Conservation (phyloP, 1,139 yeast genomes). For the Blastobotrys persicus region DNA sequence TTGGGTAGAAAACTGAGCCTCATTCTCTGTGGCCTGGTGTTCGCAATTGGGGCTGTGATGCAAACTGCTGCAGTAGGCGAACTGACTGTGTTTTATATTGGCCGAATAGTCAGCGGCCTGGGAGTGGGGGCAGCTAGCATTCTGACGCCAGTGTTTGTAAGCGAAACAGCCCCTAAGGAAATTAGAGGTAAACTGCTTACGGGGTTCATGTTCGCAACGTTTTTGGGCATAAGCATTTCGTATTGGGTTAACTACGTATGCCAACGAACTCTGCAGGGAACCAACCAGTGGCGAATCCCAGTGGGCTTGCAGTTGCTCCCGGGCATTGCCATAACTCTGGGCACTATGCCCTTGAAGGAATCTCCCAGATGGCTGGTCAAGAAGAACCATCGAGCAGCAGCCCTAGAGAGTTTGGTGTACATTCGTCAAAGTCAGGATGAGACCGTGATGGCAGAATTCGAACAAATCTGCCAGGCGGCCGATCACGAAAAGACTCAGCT, state of each 20-base stretch:
- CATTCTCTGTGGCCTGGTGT: slow-evolving; percentile 41
- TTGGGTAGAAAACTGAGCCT: slow-evolving; percentile 43
- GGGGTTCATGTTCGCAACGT: slow-evolving; percentile 18
- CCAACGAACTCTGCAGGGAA: slow-evolving; percentile 18
- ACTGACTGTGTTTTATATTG: slow-evolving; percentile 35
- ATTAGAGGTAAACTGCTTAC: slow-evolving; percentile 51
- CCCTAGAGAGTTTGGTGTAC: background rate
- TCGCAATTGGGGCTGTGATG: slow-evolving; percentile 42
- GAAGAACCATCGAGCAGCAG: background rate
- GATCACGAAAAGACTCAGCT: background rate
- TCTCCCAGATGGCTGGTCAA: slow-evolving; percentile 47
- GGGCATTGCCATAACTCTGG: slow-evolving; percentile 40
- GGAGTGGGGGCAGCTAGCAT: slow-evolving; percentile 67
- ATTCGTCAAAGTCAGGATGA: background rate
- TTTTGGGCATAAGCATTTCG: slow-evolving; percentile 50
- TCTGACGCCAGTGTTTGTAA: slow-evolving; percentile 61
- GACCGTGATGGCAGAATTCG: background rate
- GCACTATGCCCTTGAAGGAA: slow-evolving; percentile 52
- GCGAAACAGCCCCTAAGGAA: slow-evolving; percentile 59
- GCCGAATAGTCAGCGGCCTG: slow-evolving; percentile 60
- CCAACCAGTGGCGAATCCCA: slow-evolving; percentile 29
- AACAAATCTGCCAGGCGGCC: background rate
- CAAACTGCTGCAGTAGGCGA: slow-evolving; percentile 19
- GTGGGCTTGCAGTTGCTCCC: slow-evolving; percentile 48
- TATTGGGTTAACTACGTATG: slow-evolving; percentile 36